Evolutionary conservation across 1,284 basidiomycete genomes (phyloP).

Genomic region (Phellopilus nigrolimitatus): DNA sequence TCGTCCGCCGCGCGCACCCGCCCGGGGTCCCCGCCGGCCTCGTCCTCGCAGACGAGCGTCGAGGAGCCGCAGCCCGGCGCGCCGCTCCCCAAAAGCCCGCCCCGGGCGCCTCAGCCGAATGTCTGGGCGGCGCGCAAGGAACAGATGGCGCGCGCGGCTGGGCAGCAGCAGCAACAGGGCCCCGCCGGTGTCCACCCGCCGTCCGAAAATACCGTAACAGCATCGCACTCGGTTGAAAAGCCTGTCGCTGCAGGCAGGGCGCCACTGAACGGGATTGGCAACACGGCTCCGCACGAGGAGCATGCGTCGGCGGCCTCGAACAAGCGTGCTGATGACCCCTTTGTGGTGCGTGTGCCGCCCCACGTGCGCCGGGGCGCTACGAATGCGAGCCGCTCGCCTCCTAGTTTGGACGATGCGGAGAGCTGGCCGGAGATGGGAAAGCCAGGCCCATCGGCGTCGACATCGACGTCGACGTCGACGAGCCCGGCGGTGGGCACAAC

Average conservation of each 20-base stretch:
- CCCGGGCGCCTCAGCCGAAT: conserved; percentile 35
- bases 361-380: too few relatives aligned
- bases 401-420: conserved; percentile 34
- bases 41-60: conserved; percentile 15
- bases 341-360: conserved; percentile 37
- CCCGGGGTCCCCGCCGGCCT: conserved; percentile 20
- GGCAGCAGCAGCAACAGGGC: conserved; percentile 3
- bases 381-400: too few relatives aligned
- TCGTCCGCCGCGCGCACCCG: conserved; percentile 12
- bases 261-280: conserved; percentile 14
- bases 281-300: background rate
- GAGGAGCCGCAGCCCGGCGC: conserved; percentile 2
- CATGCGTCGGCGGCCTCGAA: conserved; percentile 1
- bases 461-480: conserved; percentile 20
- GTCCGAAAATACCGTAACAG: background rate
- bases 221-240: too few relatives aligned
- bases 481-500: too few relatives aligned
- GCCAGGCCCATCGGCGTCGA: conserved; percentile 20
- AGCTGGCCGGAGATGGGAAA: conserved; percentile 48
- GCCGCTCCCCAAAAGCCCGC: conserved; percentile 14
- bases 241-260: conserved; percentile 15
- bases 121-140: conserved; percentile 49
- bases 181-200: background rate
- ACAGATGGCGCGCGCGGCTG: conserved; percentile 35
- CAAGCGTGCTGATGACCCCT: conserved; percentile 35